Evolutionary conservation across 306 rosid species (phyloP).

Genomic region (Cyclanthera cordifolia): DNA sequence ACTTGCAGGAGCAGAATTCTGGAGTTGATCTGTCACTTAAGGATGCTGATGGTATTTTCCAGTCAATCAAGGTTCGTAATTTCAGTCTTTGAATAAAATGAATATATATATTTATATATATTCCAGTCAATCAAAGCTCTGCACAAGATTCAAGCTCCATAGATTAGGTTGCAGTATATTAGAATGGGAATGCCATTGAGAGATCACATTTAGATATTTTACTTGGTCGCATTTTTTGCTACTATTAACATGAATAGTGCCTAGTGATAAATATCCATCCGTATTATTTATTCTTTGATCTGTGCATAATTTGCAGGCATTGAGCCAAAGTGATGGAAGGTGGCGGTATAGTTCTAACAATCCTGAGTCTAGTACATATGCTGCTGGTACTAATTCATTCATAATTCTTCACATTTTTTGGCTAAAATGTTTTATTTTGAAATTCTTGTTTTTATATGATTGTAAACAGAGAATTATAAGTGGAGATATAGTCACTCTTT

Average conservation of each 20-base stretch:
- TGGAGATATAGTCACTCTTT: neutral
- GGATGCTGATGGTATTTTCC: slow-evolving; percentile 67
- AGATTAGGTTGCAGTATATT: neutral
- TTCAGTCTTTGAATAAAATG: neutral
- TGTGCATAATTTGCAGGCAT: slow-evolving; percentile 46
- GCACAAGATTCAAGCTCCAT: neutral
- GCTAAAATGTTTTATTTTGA: neutral
- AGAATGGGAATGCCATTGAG: neutral
- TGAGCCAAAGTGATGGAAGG: slow-evolving; percentile 99
- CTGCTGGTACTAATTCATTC: slow-evolving; percentile 62
- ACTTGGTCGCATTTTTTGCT: neutral
- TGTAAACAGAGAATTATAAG: neutral
- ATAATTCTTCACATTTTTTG: slow-evolving; percentile 2
- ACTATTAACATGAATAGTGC: neutral
- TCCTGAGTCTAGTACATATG: slow-evolving; percentile 90
- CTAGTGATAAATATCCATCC: neutral
- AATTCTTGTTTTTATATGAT: neutral
- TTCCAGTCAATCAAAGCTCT: no score
- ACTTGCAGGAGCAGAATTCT: slow-evolving; percentile 54
- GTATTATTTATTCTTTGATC: neutral
- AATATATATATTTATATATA: neutral
- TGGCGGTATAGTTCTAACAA: slow-evolving; percentile 89
- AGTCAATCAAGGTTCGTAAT: slow-evolving; percentile 63
- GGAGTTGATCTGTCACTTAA: slow-evolving; percentile 49
- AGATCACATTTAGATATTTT: neutral